These are phyloP conservation scores for Diaporthe velutina DNA, from an alignment of 2,329 filamentous ascomycete species.

Conservation along the genomic window DNA sequence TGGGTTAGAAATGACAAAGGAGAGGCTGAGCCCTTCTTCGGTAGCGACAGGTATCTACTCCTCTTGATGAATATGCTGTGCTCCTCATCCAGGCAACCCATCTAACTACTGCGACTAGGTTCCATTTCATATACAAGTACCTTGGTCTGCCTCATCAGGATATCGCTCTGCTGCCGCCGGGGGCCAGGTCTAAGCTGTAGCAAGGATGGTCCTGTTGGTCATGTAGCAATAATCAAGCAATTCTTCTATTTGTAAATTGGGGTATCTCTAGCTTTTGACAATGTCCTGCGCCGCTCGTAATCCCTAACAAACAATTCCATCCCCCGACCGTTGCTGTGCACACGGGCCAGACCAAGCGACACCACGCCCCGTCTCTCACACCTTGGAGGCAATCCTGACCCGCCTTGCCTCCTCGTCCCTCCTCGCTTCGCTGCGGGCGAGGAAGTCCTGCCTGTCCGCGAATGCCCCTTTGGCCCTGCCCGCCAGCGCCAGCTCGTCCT, in stretches of 20 bases:
- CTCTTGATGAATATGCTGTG: neutral
- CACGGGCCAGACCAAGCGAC: neutral
- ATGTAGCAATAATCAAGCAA: neutral
- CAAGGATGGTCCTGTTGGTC: neutral
- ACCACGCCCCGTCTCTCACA: slow-evolving; percentile 39
- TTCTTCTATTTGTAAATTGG: slow-evolving; percentile 26
- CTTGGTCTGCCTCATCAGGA: slow-evolving; percentile 72
- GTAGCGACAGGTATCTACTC: slow-evolving; percentile 73
- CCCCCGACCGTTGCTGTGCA: neutral
- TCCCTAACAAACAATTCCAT: neutral
- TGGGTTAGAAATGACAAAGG: slow-evolving; percentile 73
- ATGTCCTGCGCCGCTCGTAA: neutral
- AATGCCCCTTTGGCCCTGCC: slow-evolving; percentile 76
- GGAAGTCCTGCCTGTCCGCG: slow-evolving; percentile 72
- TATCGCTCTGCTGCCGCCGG: slow-evolving; percentile 57
- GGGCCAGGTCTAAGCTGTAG: slow-evolving; percentile 53
- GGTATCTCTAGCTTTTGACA: slow-evolving; percentile 32
- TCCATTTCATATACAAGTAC: slow-evolving; percentile 77
- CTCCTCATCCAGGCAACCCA: too few species aligned
- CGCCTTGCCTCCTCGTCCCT: slow-evolving; percentile 71
- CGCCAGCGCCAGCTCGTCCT: slow-evolving; percentile 75
- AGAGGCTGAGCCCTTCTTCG: slow-evolving; percentile 78
- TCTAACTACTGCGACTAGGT: too few species aligned
- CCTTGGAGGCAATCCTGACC: slow-evolving; percentile 60
- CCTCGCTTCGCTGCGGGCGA: slow-evolving; percentile 73